Evolutionary conservation across 805 yeast species (phyloP).

Genomic region (Barnettozyma botsteinii): DNA sequence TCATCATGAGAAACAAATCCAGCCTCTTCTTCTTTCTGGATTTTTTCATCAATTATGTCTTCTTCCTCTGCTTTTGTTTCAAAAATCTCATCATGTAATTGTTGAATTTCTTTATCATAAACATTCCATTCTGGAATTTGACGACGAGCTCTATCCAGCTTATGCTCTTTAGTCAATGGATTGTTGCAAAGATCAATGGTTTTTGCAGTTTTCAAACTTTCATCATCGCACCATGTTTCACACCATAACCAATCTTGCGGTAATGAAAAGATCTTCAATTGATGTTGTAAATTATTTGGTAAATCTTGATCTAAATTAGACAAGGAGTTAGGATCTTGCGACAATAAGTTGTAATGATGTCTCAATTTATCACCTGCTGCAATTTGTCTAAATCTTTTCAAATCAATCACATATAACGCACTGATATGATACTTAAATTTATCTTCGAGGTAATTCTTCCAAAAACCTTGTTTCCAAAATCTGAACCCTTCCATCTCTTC

Average conservation of each 20-base stretch:
- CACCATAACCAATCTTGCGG: constrained; percentile 91
- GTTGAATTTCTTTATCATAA: constrained; percentile 52
- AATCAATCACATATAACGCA: constrained; percentile 79
- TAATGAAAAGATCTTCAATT: constrained; percentile 61
- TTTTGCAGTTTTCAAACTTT: constrained; percentile 53
- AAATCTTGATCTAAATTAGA: constrained; percentile 87
- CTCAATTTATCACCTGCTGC: constrained; percentile 79
- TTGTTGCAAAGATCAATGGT: constrained; percentile 82
- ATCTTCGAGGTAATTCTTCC: constrained; percentile 60
- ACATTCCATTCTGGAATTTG: constrained; percentile 73
- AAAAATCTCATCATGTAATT: constrained; percentile 21
- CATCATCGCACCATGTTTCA: constrained; percentile 85
- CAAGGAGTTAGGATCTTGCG: constrained; percentile 73
- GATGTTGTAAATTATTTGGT: constrained; percentile 77
- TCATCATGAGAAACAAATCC: constrained; percentile 4
- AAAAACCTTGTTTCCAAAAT: constrained; percentile 93
- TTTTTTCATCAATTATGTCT: neutral
- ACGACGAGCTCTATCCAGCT: constrained; percentile 67
- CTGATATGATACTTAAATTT: constrained; percentile 64
- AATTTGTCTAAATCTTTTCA: constrained; percentile 54
- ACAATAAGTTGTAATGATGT: constrained; percentile 75
- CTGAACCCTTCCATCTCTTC: constrained; percentile 76
- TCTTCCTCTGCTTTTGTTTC: constrained; percentile 1
- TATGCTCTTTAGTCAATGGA: constrained; percentile 76
- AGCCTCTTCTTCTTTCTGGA: neutral